Evolutionary conservation across 768 basidiomycete species (phyloP), one percentile per base, ranked within the genome.

Genomic region (Lactarius hengduanensis): DNA sequence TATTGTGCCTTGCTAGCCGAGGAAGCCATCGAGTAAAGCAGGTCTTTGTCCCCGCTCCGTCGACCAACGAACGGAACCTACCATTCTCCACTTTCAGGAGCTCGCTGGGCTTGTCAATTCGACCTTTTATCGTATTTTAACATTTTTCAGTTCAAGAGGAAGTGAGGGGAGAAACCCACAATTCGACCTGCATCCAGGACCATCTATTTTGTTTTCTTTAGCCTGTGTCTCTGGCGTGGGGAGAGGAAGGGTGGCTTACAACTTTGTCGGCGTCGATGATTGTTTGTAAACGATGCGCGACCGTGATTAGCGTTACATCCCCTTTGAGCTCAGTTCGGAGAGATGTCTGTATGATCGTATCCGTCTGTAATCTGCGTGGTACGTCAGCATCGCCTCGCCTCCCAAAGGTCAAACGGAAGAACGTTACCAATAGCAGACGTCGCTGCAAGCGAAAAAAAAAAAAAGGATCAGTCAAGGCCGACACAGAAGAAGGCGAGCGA

Each of bases 181-280:
- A 80, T 73, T 6, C 69, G 73, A 34, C 81, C 80, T 9, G 76
- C 75, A 57, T 81, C 80, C 8, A 81, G 77, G 9, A 81, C 78
- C 77, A 81, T 79, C 81, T 80, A 6, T 53, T 50, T 13, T 26
- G 26, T 26, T 11, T 15, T 15, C 22, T 26, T 53, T 0, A 53
- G 50, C 26, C 6, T 15, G 15, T 22, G 2, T 15, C 26, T 26
- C 26, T 26, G 26, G 26, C 26, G 18, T 15, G 8, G 36, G 7
- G 20, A n/a, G 20, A n/a, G 15, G 11, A 10, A 61, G 16, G 54
- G 10, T 20, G 13, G 69, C 73, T 63, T 65, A 86, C 78, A 55
- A 87, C 83, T 69, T 83, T 83, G 71, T 88, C 86, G 4, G 84
- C 83, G 60, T 86, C 85, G 78, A 85, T 85, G 66, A 87, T 83